phyloP scores from a whole-genome alignment of 2,329 filamentous ascomycete genomes.

The Aspergillus spinulosporus region DNA sequence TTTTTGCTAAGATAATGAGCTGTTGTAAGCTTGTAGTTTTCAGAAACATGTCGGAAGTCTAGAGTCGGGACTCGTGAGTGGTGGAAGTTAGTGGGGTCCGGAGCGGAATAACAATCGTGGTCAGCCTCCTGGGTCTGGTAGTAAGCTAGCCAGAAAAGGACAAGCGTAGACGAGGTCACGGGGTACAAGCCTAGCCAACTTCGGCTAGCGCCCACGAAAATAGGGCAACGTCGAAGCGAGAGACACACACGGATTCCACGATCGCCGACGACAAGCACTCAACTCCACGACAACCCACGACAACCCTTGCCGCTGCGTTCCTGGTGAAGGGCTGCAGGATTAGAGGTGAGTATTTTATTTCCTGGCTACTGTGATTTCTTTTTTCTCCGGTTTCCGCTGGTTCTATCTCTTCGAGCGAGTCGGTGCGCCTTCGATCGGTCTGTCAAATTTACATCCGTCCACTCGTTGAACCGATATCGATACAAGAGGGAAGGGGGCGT shows the following conservation, averaged over 20 bases:
- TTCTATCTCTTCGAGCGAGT: slow-evolving; percentile 28
- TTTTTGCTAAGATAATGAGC: too few relatives aligned
- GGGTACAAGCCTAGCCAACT: slow-evolving; percentile 25
- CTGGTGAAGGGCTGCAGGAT: slow-evolving; percentile 48
- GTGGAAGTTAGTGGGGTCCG: background rate
- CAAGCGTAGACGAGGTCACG: slow-evolving; percentile 26
- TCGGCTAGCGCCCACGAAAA: slow-evolving; percentile 31
- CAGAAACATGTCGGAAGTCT: background rate
- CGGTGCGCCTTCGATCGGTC: slow-evolving; percentile 6
- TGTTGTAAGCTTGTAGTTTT: too few relatives aligned
- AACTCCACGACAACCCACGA: slow-evolving; percentile 43
- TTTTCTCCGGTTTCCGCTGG: slow-evolving; percentile 26
- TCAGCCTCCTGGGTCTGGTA: background rate
- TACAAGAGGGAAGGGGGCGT: background rate
- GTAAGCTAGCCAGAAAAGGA: background rate
- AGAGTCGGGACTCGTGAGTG: background rate
- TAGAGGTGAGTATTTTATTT: slow-evolving; percentile 42
- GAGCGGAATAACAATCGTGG: background rate
- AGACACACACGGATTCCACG: slow-evolving; percentile 48
- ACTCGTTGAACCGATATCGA: slow-evolving; percentile 1
- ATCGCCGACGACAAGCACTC: slow-evolving; percentile 41
- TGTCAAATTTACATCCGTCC: slow-evolving; percentile 2
- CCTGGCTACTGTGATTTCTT: slow-evolving; percentile 17
- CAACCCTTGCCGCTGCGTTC: slow-evolving; percentile 42
- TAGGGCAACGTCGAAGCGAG: slow-evolving; percentile 49